These are phyloP conservation scores for Tolypocladium nubicola DNA, from an alignment of 2,329 filamentous ascomycete species.

Conservation along the genomic window DNA sequence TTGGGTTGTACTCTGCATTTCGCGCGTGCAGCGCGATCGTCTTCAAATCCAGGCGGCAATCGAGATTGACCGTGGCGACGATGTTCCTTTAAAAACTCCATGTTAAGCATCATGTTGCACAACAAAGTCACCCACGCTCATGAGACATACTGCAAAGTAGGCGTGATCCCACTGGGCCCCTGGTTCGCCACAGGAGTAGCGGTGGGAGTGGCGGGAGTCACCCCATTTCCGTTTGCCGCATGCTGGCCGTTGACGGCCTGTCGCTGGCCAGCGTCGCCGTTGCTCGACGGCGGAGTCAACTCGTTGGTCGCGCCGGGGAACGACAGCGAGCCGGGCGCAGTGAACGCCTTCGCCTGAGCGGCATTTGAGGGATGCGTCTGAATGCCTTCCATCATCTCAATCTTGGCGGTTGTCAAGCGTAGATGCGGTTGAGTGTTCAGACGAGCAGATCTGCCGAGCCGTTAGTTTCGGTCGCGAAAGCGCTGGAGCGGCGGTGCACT, in stretches of 20 bases:
- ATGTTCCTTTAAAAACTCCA: slow-evolving; percentile 67
- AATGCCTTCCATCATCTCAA: slow-evolving; percentile 68
- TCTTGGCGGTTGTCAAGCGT: slow-evolving; percentile 19
- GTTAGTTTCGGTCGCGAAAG: slow-evolving; percentile 1
- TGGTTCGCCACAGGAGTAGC: slow-evolving; percentile 78
- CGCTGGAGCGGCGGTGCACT: neutral
- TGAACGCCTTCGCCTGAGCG: slow-evolving; percentile 91
- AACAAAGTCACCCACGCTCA: slow-evolving; percentile 16
- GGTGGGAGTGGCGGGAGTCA: slow-evolving; percentile 82
- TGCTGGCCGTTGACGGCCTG: slow-evolving; percentile 36
- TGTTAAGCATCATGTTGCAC: slow-evolving; percentile 42
- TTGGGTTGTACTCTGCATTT: slow-evolving; percentile 97
- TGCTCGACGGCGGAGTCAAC: slow-evolving; percentile 68
- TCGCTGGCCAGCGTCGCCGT: slow-evolving; percentile 42
- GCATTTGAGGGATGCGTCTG: slow-evolving; percentile 88
- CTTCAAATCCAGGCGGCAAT: slow-evolving; percentile 95
- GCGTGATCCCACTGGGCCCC: slow-evolving; percentile 80
- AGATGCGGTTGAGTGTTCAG: slow-evolving; percentile 1
- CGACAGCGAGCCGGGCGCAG: slow-evolving; percentile 81
- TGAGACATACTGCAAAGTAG: slow-evolving; percentile 90
- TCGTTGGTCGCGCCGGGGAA: slow-evolving; percentile 80
- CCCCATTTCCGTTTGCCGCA: slow-evolving; percentile 60
- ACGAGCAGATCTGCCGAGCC: slow-evolving; percentile 21
- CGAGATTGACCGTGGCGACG: slow-evolving; percentile 95
- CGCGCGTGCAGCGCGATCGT: slow-evolving; percentile 96